Base-by-base conservation (phyloP, 176 grass and related monocot genomes). In the Pontederia paniculata region DNA sequence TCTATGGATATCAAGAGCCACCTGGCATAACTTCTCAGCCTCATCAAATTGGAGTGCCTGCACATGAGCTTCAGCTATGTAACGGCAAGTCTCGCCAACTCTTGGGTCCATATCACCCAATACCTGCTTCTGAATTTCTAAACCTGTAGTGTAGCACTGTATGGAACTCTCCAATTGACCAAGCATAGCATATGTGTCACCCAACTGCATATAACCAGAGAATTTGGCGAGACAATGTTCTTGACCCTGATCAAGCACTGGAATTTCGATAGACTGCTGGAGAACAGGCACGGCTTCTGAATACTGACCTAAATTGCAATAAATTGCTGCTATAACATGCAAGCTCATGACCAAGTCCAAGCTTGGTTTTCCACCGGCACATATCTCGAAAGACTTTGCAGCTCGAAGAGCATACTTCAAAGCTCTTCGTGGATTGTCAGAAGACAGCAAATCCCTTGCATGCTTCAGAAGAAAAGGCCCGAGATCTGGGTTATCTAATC, bases 151-250 rank as follows among this genome's bases (percentile, higher is more conserved):
- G 14, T 72, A 72, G 37, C 69, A 72, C 17, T 72, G 44, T 51
- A 72, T 17, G 10, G 69, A 61, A 28, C 17, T 52, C n/a, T 72
- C 69, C 8, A 72, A 18, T 22, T 45, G 69, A n/a, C 69, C 69
- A 23, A 61, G 44, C 18, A 61, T 62, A 12, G 69, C 57, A 61
- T 62, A 53, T 44, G 44, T 49, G 37, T 72, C 69, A 8, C 69
- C 69, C 57, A 72, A 44, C 15, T 72, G 69, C 69, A 72, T 72
- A 53, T 72, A 62, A 48, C 69, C 69, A 17, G 57, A 72, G 22
- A 72, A 72, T 58, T 53, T 62, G 9, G 69, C 57, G 10, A 72
- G 69, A 9, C 57, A 45, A 45, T 72, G 31, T 3, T 72, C 69
- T 22, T 72, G 48, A 48, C 69, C 69, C 22, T 62, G 47, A n/a